These are phyloP conservation scores for Piromyces finnis DNA, from an alignment of 192 early-diverging fungal genomes.

Conservation along the genomic window DNA sequence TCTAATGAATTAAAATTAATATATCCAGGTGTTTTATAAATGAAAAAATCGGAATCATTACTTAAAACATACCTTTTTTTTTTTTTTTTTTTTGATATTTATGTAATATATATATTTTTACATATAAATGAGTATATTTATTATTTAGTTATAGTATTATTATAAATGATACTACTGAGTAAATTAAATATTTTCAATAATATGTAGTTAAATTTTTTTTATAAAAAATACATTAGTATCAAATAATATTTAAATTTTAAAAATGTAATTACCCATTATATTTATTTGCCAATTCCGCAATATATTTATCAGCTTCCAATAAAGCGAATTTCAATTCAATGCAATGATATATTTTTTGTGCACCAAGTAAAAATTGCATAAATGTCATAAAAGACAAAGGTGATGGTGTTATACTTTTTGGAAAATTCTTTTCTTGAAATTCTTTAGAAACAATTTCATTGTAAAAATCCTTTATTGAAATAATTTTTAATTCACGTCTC, in stretches of 20 bases:
- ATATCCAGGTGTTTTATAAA: background rate
- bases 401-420: background rate
- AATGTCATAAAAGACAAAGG: background rate
- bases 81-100: no score
- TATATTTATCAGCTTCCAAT: background rate
- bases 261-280: background rate
- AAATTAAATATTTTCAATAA: no score
- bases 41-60: background rate
- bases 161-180: no score
- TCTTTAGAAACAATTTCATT: background rate
- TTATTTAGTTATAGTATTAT: no score
- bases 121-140: no score
- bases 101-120: no score
- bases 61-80: background rate
- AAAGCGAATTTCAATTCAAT: background rate
- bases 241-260: no score
- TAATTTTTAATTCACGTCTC: background rate
- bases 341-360: background rate
- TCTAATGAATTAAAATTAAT: background rate
- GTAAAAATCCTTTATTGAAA: background rate
- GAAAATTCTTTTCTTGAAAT: background rate
- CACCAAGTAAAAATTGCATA: background rate
- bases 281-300: background rate
- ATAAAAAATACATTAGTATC: no score
- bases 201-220: no score